Evolutionary conservation across 805 yeast genomes (phyloP), one percentile per base, ranked within the genome.

Genomic region (Schizosaccharomyces japonicus): DNA sequence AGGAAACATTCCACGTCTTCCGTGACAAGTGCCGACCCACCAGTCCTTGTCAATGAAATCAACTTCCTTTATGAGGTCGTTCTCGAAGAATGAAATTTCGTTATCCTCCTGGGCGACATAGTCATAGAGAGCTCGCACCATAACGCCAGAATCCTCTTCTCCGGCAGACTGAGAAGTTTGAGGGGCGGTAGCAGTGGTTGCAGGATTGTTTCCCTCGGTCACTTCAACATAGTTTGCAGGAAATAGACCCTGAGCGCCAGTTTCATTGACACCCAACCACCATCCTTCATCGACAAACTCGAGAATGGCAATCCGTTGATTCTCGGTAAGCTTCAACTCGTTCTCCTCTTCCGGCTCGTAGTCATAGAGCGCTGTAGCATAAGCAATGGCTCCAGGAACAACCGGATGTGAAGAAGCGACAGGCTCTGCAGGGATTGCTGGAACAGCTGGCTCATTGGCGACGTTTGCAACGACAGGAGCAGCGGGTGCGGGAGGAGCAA

Each of bases 31-130:
- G 47, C 98, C 98, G 48, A 79, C 68, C 96, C 96, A 90, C 98
- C 98, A 90, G 59, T 82, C 94, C 44, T 82, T 94, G 56, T 84
- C 94, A 15, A 81, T 79, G 60, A 81, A 80, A 55, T 84, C 93
- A 52, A 90, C 79, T 50, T 83, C 80, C 17, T 74, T 66, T 52
- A 90, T 83, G 50, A 68, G 57, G 54, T 83, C 96, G 48, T 87
- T 92, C 58, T 82, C 94, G 23, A 66, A 71, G 61, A 90, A 90
- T 2, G 75, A 71, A 50, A 90, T 68, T 64, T 90, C 98, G 58
- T 85, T 90, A 53, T 79, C 94, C 63, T 90, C 98, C 26, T 78
- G 78, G 29, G 93, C 94, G 47, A 79, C 94, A 60, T 87, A 85
- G 55, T 76, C 80, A 59, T 70, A 80, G 50, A 73, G 75, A 2